Base-by-base conservation (phyloP, 139 green algal species). In the Micromonas pusilla region DNA sequence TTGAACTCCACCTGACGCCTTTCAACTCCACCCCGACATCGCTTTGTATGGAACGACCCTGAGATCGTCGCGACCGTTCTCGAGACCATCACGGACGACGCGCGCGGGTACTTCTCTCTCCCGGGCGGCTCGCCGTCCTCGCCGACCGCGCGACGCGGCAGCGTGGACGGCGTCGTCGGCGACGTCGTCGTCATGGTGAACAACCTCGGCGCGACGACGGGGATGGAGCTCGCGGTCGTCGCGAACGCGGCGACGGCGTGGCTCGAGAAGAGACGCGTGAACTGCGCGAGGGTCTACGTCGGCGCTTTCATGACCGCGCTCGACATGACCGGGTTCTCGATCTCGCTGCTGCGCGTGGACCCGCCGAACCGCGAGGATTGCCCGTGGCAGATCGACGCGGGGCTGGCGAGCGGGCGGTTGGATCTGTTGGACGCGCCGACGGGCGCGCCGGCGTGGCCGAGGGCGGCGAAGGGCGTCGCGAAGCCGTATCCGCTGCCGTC, bases 251-350 rank as follows among this genome's bases (percentile, higher is more conserved):
- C 88, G 0, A 63, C 89, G 19, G 30, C 28, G 37, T 79, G 31
- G 16, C 23, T 80, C 2, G 63, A 21, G 3, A 53, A 4, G 6
- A 72, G 36, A 9, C 64, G 65, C 2, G 73, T 45, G 37, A 85
- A 83, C 37, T 31, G 3, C 62, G 64, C 60, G 19, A 2, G 37
- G 21, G 30, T 77, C 9, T 60, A 72, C 30, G 23, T 30, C 64
- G 92, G 92, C 3, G 74, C 80, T 28, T 93, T 89, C 83, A 87
- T 94, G 83, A 96, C 89, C 23, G 88, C 85, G 37, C 83, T 95
- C 19, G 88, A 93, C 82, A 96, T 96, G 91, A 83, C 86, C 21
- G 84, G 92, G 21, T 31, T 86, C 1, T 84, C 72, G 0, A 36
- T 90, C 23, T 87, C 79, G 1, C 23, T 90, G 25, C 38, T 88